Conservation (phyloP, 78 protist genomes). For the Dictyostelium brefeldianum region DNA sequence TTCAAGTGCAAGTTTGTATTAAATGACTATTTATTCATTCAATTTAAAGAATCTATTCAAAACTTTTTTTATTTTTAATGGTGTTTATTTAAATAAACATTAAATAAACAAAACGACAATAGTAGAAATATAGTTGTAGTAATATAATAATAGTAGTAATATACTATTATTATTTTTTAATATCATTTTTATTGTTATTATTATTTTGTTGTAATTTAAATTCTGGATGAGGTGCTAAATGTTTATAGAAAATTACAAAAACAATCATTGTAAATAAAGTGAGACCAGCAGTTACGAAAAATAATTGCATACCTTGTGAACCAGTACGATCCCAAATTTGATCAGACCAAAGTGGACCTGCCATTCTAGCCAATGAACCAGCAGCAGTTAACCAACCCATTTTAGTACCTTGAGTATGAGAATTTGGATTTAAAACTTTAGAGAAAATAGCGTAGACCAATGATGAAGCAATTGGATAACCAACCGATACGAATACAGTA, state of each 20-base stretch:
- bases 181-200: neutral
- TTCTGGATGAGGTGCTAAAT: conserved; percentile 20
- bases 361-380: conserved; percentile 59
- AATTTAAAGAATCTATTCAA: too few relatives aligned
- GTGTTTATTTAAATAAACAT: neutral
- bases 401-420: conserved; percentile 28
- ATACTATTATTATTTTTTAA: neutral
- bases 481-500: conserved; percentile 27
- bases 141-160: too few relatives aligned
- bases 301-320: conserved; percentile 5
- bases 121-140: too few relatives aligned
- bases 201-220: conserved; percentile 2
- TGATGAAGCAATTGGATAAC: conserved; percentile 51
- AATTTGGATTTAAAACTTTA: conserved; percentile 48
- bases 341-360: conserved; percentile 58
- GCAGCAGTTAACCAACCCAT: conserved; percentile 76
- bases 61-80: neutral
- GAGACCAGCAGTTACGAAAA: conserved; percentile 10
- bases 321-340: neutral
- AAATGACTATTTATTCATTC: too few relatives aligned
- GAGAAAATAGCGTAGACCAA: conserved; percentile 49
- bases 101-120: too few relatives aligned
- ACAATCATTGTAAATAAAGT: neutral
- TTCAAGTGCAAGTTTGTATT: too few relatives aligned
- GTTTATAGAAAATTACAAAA: neutral